These are phyloP conservation scores for Hura crepitans DNA, from an alignment of 441 rosid species.

Conservation along the genomic window DNA sequence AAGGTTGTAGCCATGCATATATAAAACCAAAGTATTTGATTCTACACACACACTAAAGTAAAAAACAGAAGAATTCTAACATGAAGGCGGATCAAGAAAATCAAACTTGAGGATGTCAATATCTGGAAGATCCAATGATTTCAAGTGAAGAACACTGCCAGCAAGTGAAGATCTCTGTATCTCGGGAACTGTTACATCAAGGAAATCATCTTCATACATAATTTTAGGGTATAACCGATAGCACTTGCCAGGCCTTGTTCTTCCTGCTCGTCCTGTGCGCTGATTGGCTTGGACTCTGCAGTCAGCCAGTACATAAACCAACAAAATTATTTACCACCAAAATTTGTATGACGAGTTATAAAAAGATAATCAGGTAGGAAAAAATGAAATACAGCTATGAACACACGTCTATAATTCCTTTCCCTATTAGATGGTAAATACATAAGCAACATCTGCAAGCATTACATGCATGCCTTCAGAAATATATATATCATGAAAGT, in stretches of 20 bases:
- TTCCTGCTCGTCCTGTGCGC: constrained; percentile 97
- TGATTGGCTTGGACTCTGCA: constrained; percentile 97
- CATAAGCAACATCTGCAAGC: not conserved
- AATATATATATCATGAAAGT: constrained; percentile 7
- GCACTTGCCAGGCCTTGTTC: constrained; percentile 97
- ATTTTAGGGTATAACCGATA: constrained; percentile 76
- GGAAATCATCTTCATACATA: constrained; percentile 71
- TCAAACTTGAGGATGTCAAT: constrained; percentile 89
- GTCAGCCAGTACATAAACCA: constrained; percentile 18
- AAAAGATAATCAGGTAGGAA: not conserved
- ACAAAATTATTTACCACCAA: constrained; percentile 6
- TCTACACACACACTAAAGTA: not conserved
- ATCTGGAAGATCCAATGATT: constrained; percentile 90
- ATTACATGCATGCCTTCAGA: constrained; percentile 17
- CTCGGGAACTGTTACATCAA: constrained; percentile 91
- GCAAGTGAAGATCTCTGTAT: constrained; percentile 95
- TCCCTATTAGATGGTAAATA: not conserved
- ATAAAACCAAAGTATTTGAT: constrained; percentile 2
- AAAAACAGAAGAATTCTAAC: constrained; percentile 38
- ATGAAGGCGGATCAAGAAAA: constrained; percentile 91
- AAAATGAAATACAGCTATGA: not conserved
- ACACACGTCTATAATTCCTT: not conserved
- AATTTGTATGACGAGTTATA: not conserved
- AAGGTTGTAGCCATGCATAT: not conserved
- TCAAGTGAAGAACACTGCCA: constrained; percentile 89